These are phyloP conservation scores for Didymella exigua DNA, from an alignment of 2,329 filamentous ascomycete genomes.

Conservation along the genomic window DNA sequence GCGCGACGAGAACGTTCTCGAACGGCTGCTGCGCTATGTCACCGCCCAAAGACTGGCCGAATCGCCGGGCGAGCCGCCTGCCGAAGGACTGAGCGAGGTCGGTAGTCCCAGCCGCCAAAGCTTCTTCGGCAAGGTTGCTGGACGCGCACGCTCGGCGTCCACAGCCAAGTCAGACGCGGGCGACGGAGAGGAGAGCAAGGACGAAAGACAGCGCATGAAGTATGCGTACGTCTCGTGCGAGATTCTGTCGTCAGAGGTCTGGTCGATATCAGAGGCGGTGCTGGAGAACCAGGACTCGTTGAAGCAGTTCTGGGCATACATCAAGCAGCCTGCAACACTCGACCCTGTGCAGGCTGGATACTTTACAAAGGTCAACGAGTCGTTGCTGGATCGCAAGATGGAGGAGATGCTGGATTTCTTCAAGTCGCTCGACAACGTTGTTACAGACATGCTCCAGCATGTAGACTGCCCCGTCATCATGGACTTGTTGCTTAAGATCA, in stretches of 20 bases:
- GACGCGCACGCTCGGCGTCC: slow-evolving; percentile 52
- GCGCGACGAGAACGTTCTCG: slow-evolving; percentile 82
- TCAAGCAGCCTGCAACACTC: slow-evolving; percentile 81
- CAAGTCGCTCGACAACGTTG: slow-evolving; percentile 79
- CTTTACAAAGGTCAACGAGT: slow-evolving; percentile 98
- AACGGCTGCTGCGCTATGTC: slow-evolving; percentile 88
- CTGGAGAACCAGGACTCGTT: slow-evolving; percentile 82
- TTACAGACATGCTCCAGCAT: slow-evolving; percentile 85
- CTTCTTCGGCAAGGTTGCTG: slow-evolving; percentile 55
- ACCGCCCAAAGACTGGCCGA: slow-evolving; percentile 71
- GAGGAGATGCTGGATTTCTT: slow-evolving; percentile 94
- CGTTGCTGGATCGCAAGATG: slow-evolving; percentile 96
- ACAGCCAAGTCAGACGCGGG: slow-evolving; percentile 49
- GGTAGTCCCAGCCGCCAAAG: slow-evolving; percentile 42
- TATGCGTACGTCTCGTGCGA: slow-evolving; percentile 94
- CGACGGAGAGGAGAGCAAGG: slow-evolving; percentile 67
- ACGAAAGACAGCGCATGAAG: slow-evolving; percentile 88
- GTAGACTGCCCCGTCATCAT: slow-evolving; percentile 98
- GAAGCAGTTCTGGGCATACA: slow-evolving; percentile 87
- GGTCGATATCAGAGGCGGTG: slow-evolving; percentile 92
- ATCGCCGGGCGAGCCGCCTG: slow-evolving; percentile 42
- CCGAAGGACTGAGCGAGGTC: slow-evolving; percentile 55
- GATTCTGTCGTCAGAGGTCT: slow-evolving; percentile 91
- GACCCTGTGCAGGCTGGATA: slow-evolving; percentile 95
- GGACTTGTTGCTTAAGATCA: slow-evolving; percentile 95